Percentiles rank a stretch among this genome's conserved stretches.
phyloP scores from a whole-genome alignment of 1,139 yeast genomes.

The Yamadazyma songkhlaensis region DNA sequence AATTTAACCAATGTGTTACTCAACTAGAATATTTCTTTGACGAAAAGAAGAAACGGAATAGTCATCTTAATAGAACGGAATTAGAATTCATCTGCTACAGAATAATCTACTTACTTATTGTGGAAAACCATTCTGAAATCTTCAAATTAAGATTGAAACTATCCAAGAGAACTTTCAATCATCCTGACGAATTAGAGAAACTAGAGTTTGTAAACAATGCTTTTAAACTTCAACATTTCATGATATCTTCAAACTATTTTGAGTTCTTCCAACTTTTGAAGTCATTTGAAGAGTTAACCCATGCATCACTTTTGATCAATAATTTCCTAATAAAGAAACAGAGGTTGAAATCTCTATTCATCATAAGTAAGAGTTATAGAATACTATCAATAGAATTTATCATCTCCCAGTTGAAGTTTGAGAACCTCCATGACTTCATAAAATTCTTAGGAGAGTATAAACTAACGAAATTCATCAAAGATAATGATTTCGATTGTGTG shows the following conservation, averaged over 20 bases:
- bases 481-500: slow-evolving; percentile 37
- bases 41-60: slow-evolving; percentile 14
- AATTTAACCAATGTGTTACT: slow-evolving; percentile 92
- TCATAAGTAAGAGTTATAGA: slow-evolving; percentile 60
- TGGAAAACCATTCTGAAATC: slow-evolving; percentile 60
- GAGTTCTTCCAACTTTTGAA: slow-evolving; percentile 46
- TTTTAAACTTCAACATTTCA: slow-evolving; percentile 22
- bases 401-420: slow-evolving; percentile 45
- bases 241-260: slow-evolving; percentile 48
- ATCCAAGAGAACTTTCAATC: slow-evolving; percentile 14
- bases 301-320: slow-evolving; percentile 28
- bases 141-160: slow-evolving; percentile 30
- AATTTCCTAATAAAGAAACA: slow-evolving; percentile 51
- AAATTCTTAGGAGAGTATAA: slow-evolving; percentile 36
- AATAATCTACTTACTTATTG: slow-evolving; percentile 73
- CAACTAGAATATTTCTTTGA: slow-evolving; percentile 66
- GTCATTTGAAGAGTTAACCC: slow-evolving; percentile 14
- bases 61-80: slow-evolving; percentile 19
- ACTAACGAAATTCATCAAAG: slow-evolving; percentile 34
- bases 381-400: slow-evolving; percentile 50
- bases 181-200: slow-evolving; percentile 19
- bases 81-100: slow-evolving; percentile 73
- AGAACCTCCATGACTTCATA: slow-evolving; percentile 20
- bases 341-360: slow-evolving; percentile 57
- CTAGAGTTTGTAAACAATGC: slow-evolving; percentile 21